Percentiles rank a stretch among this genome's conserved stretches.
These are phyloP conservation scores for Funneliformis geosporum DNA, from an alignment of 192 early-diverging fungal species.

Conservation along the genomic window DNA sequence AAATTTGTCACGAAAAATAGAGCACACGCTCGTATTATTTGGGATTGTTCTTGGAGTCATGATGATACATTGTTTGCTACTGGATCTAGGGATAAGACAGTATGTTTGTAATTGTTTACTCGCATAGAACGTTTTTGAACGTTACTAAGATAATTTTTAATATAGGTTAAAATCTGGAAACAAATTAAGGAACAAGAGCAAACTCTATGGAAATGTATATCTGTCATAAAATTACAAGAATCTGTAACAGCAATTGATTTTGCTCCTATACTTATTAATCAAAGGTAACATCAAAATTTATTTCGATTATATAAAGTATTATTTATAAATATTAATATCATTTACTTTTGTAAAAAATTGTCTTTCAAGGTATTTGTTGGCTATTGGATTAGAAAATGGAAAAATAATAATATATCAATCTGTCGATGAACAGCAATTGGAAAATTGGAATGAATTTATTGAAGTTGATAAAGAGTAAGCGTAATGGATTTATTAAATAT, in stretches of 20 bases:
- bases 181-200: conserved; percentile 27
- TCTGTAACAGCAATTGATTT: conserved; percentile 86
- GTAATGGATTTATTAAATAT: neutral
- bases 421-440: conserved; percentile 6
- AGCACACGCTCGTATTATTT: conserved; percentile 92
- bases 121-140: neutral
- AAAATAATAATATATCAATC: conserved; percentile 60
- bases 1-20: conserved; percentile 60
- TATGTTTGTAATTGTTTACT: conserved; percentile 32
- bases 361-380: conserved; percentile 61
- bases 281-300: conserved; percentile 33
- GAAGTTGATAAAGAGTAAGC: conserved; percentile 50
- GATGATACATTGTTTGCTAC: conserved; percentile 86
- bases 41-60: conserved; percentile 83
- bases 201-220: conserved; percentile 45
- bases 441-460: conserved; percentile 44
- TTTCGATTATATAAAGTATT: neutral
- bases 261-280: conserved; percentile 49
- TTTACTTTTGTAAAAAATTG: neutral
- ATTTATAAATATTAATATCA: conserved; percentile 33
- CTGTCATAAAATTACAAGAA: conserved; percentile 74
- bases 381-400: conserved; percentile 84
- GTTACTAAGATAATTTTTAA: neutral
- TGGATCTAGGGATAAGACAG: conserved; percentile 88
- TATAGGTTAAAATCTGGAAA: conserved; percentile 74